phyloP scores from a whole-genome alignment of 345 rosid genomes.

The Salix purpurea region DNA sequence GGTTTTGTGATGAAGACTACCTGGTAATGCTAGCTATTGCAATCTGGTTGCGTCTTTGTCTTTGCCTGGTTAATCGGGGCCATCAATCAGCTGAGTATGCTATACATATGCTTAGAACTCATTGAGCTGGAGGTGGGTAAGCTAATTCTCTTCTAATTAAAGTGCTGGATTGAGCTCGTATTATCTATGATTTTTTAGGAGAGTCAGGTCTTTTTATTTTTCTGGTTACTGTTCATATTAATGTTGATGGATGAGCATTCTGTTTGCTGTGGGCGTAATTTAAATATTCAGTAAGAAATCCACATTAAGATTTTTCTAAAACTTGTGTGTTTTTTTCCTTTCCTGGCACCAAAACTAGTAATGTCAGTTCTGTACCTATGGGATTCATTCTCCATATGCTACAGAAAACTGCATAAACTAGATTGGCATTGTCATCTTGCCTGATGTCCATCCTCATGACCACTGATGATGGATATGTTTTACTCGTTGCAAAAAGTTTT shows the following conservation, averaged over 20 bases:
- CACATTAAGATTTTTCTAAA: no score
- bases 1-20: neutral
- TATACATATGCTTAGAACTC: neutral
- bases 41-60: neutral
- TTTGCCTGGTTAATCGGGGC: neutral
- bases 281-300: no score
- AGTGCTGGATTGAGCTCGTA: neutral
- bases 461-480: neutral
- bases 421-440: neutral
- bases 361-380: no score
- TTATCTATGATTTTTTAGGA: neutral
- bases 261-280: neutral
- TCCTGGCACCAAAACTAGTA: no score
- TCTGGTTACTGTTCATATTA: neutral
- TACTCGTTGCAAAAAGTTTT: neutral
- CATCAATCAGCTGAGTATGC: neutral
- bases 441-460: neutral
- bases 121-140: neutral
- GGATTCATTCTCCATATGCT: no score
- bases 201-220: neutral
- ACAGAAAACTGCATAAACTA: no score
- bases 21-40: slow-evolving; percentile 6
- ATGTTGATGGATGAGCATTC: neutral
- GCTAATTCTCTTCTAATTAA: neutral
- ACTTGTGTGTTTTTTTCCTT: no score